Evolutionary conservation across 371 early-diverging fungal genomes (phyloP).

Genomic region (Mortierella sp.): DNA sequence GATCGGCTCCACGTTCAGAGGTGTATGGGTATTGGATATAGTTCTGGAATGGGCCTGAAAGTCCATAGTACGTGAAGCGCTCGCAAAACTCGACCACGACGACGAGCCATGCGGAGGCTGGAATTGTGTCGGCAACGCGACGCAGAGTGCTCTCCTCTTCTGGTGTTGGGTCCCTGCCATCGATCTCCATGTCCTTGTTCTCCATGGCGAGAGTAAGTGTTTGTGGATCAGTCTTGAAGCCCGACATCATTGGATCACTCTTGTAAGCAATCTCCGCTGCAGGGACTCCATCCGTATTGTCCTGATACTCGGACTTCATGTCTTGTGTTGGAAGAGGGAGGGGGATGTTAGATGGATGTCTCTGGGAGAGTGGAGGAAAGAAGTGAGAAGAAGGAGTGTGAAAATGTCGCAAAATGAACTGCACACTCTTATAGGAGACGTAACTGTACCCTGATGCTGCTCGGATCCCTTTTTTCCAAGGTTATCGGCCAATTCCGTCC

Average conservation of each 20-base stretch:
- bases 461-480: too few relatives aligned
- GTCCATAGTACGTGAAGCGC: conserved; percentile 78
- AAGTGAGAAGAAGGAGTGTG: background rate
- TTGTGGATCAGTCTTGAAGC: conserved; percentile 2
- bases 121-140: conserved; percentile 56
- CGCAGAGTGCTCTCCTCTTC: conserved; percentile 40
- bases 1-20: conserved; percentile 21
- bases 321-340: background rate
- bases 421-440: too few relatives aligned
- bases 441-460: too few relatives aligned
- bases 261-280: conserved; percentile 40
- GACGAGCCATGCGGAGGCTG: conserved; percentile 63
- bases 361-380: background rate
- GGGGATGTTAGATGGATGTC: background rate
- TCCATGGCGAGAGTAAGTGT: background rate
- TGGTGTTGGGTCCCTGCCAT: conserved; percentile 28
- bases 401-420: too few relatives aligned
- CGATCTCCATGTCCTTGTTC: conserved; percentile 9
- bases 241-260: conserved; percentile 35
- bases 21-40: conserved; percentile 54
- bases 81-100: conserved; percentile 69
- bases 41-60: conserved; percentile 55
- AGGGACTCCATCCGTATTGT: conserved; percentile 8
- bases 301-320: conserved; percentile 29
- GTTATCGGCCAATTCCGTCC: too few relatives aligned